Evolutionary conservation across 78 protist genomes (phyloP), one percentile per base, ranked within the genome.

Genomic region (Dictyostelium intermedium): DNA sequence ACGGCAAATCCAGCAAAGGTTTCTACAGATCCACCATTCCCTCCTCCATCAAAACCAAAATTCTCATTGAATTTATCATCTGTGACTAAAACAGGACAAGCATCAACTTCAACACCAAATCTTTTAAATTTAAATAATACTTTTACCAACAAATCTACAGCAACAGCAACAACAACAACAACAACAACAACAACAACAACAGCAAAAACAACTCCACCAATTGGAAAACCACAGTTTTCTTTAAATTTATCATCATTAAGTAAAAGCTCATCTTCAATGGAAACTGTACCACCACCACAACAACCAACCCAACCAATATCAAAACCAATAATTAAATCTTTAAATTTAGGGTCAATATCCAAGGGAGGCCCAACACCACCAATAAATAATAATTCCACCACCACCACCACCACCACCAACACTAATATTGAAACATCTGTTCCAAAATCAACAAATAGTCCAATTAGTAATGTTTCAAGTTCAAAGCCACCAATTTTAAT

Each of bases 181-280:
- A 32, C 81, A 34, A 72, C 50, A 14, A 34, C 81, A 27, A n/a
- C n/a, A 32, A 27, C 18, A 37, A 16, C 81, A 30, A 32, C 35
- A 30, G 5, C 78, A 25, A 30, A 37, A 7, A 72, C 41, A 1
- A 72, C 79, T 7, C 4, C 41, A 35, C 14, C 80, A 73, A 35
- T 18, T 32, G 80, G 34, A 30, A 16, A 23, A 74, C 41, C 81
- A 5, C 81, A 37, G 35, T 37, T 37, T 14, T 35, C 25, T 30
- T 37, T 74, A 74, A 74, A 74, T 74, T 30, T 74, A 74, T 74
- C 91, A 66, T 66, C 74, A 66, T 27, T 66, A 45, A 45, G 83
- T 73, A 70, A 56, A 41, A 60, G 39, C 7, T 7, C n/a, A 18
- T n/a, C 82, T 1, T 23, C 82, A 76, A 23, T 61, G 20, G 39